A percentile compares a stretch with the other conserved stretches of the same genome.
These are phyloP conservation scores for Rubia peregrina DNA, from an alignment of 305 asterid species.

Conservation along the genomic window DNA sequence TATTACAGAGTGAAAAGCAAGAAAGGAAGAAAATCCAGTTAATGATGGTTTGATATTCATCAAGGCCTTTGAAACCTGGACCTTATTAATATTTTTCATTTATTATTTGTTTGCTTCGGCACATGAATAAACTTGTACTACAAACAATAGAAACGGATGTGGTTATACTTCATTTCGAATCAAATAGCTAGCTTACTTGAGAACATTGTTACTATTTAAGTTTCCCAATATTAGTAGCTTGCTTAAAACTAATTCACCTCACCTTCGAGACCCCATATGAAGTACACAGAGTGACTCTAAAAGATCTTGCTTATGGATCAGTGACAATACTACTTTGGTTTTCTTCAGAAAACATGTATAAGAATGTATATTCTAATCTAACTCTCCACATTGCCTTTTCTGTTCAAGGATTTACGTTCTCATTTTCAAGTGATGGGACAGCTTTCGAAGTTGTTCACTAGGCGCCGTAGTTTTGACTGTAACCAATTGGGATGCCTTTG, in stretches of 20 bases:
- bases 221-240: no score
- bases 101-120: background rate
- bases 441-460: constrained; percentile 24
- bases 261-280: no score
- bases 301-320: background rate
- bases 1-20: background rate
- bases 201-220: no score
- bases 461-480: constrained; percentile 18
- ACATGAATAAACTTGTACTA: background rate
- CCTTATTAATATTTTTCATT: background rate
- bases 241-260: no score
- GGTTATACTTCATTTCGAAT: background rate
- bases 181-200: no score
- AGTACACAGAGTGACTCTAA: background rate
- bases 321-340: background rate
- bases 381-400: constrained; percentile 30
- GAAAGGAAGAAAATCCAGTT: background rate
- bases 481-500: constrained; percentile 9
- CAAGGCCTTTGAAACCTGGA: background rate
- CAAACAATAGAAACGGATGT: background rate
- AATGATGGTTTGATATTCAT: background rate
- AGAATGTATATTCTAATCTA: constrained; percentile 23
- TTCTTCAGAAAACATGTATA: background rate
- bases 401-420: constrained; percentile 42
- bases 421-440: constrained; percentile 34